Base-by-base conservation (phyloP, 2,329 filamentous ascomycete species). In the Mollisiaceae sp. region DNA sequence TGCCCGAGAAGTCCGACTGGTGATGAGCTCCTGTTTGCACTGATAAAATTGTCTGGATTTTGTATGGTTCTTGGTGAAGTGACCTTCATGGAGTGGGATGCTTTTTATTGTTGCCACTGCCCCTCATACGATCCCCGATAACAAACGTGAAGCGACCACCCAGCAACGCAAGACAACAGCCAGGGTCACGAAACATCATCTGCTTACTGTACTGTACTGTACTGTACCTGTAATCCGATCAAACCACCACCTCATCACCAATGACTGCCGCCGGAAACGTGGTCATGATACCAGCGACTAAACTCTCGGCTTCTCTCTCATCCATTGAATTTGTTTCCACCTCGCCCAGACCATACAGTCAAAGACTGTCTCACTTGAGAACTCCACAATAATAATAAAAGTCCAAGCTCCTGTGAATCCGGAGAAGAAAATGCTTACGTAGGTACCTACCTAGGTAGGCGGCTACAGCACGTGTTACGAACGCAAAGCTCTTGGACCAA, bases 381-480 rank as follows among this genome's bases (percentile, higher is more conserved):
- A 18, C 47, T 54, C 50, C 50, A 54, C 24, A 27, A 18, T 32
- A 54, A 54, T 11, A 27, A 18, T 32, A 54, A 54, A 41, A 22
- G 62, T 59, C 56, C 62, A 63, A 63, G 62, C 62, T 63, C 45
- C 36, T 35, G 43, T 20, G 45, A 63, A 36, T 47, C 56, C 12
- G 55, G 32, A 45, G 50, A 50, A 27, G 52, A 24, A 38, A 45
- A 52, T 63, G 35, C 36, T 59, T 41, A 63, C 62, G 62, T 57
- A 59, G n/a, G n/a, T n/a, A n/a, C n/a, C n/a, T n/a, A n/a, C n/a
- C n/a, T n/a, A n/a, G n/a, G n/a, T n/a, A n/a, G 55, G 62, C 62
- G 62, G 62, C 62, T 63, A 63, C n/a, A 41, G n/a, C 50, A 27
- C 59, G 4, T n/a, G 12, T 22, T 24, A 20, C n/a, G 8, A 50